Evolutionary conservation across 1,284 basidiomycete species (phyloP).

Genomic region (Tetrapyrgos nigripes): DNA sequence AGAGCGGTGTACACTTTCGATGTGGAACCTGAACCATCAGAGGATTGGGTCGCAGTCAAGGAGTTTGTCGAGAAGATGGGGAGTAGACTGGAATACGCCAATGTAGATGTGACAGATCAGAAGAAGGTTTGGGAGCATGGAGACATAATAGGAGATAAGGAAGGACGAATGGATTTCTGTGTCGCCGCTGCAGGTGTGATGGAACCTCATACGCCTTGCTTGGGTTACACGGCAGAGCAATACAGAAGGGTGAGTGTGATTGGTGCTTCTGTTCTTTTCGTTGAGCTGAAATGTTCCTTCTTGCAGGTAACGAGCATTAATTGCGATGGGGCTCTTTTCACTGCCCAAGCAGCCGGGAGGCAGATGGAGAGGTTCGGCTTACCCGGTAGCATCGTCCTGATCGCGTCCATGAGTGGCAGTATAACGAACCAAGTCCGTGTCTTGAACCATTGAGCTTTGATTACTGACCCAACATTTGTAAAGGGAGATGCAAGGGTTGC

Average conservation of each 20-base stretch:
- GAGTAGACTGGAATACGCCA: slow-evolving; percentile 68
- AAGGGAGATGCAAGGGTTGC: slow-evolving; percentile 79
- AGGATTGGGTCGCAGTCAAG: slow-evolving; percentile 67
- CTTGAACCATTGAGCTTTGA: neutral
- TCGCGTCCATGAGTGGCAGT: slow-evolving; percentile 88
- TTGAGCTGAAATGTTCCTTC: slow-evolving; percentile 9
- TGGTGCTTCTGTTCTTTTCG: neutral
- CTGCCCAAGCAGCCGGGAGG: slow-evolving; percentile 80
- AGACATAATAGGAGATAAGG: slow-evolving; percentile 65
- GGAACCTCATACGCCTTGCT: slow-evolving; percentile 63
- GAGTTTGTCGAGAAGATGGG: slow-evolving; percentile 57
- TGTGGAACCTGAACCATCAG: slow-evolving; percentile 65
- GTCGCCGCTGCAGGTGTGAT: slow-evolving; percentile 82
- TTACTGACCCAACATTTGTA: slow-evolving; percentile 18
- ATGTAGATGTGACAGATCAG: slow-evolving; percentile 71
- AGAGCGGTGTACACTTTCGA: slow-evolving; percentile 81
- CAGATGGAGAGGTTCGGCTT: slow-evolving; percentile 76
- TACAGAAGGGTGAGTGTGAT: slow-evolving; percentile 63
- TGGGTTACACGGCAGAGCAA: slow-evolving; percentile 74
- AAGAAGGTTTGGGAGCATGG: slow-evolving; percentile 58
- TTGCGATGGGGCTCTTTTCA: slow-evolving; percentile 77
- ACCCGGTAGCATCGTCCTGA: slow-evolving; percentile 82
- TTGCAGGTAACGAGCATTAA: slow-evolving; percentile 76
- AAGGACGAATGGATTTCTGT: slow-evolving; percentile 76
- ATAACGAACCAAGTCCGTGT: slow-evolving; percentile 77